These are phyloP conservation scores for Pseudopyricularia javanii DNA, from an alignment of 2,329 filamentous ascomycete species.

Conservation along the genomic window DNA sequence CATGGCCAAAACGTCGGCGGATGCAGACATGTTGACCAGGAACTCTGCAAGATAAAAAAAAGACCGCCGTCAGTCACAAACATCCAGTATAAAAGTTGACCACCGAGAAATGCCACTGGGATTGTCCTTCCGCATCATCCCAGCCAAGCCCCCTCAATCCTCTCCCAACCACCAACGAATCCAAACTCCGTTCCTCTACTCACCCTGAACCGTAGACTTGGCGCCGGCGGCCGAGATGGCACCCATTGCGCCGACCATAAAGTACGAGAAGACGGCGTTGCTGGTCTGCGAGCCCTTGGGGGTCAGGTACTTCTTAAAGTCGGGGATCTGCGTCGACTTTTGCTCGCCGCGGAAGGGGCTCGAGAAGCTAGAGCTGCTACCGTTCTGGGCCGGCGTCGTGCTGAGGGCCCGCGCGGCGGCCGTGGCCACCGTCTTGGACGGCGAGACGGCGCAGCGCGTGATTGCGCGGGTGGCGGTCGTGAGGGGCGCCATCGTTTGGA, in stretches of 20 bases:
- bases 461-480: slow-evolving; percentile 55
- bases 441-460: slow-evolving; percentile 35
- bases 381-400: slow-evolving; percentile 22
- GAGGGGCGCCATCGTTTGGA: slow-evolving; percentile 51
- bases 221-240: slow-evolving; percentile 84
- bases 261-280: slow-evolving; percentile 91
- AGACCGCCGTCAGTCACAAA: neutral
- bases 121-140: too few species aligned
- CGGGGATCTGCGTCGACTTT: slow-evolving; percentile 62
- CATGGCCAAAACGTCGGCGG: slow-evolving; percentile 95
- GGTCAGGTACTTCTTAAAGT: slow-evolving; percentile 79
- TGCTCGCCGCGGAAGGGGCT: slow-evolving; percentile 51
- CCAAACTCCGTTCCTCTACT: slow-evolving; percentile 22
- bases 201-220: slow-evolving; percentile 97
- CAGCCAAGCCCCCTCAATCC: neutral
- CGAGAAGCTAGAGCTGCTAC: slow-evolving; percentile 3
- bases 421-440: slow-evolving; percentile 20
- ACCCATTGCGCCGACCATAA: slow-evolving; percentile 95
- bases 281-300: slow-evolving; percentile 46
- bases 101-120: too few species aligned
- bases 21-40: slow-evolving; percentile 99
- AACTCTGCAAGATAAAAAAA: slow-evolving; percentile 55
- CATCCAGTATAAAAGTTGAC: neutral
- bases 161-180: neutral
- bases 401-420: slow-evolving; percentile 40